Percentiles rank a stretch among this genome's conserved stretches.
Evolutionary conservation across 305 asterid species (phyloP).

Genomic region (Rubia occidens): DNA sequence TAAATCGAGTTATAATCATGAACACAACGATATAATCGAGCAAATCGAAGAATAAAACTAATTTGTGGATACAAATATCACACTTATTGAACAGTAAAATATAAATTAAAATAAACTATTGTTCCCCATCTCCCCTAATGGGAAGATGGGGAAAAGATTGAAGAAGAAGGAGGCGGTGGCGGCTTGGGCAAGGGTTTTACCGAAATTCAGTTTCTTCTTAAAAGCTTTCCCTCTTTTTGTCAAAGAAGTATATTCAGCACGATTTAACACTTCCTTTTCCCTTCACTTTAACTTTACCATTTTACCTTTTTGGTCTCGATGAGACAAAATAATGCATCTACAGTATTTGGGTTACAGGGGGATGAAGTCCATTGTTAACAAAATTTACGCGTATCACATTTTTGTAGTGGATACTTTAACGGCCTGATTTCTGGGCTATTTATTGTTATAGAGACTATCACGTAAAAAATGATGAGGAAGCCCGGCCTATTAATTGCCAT

Average conservation of each 20-base stretch:
- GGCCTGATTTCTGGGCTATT: neutral
- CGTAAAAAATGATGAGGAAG: neutral
- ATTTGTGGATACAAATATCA: too few species aligned
- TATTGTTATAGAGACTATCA: neutral
- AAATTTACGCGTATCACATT: neutral
- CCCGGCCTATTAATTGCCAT: neutral
- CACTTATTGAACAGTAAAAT: too few species aligned
- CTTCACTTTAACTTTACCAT: neutral
- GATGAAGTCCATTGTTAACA: neutral
- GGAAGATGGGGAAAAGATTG: too few species aligned
- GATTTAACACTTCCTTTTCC: neutral
- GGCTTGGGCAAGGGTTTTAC: too few species aligned
- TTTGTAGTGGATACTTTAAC: neutral
- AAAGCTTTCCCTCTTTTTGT: neutral
- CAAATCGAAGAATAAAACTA: too few species aligned
- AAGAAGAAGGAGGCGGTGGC: too few species aligned
- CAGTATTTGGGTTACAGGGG: neutral
- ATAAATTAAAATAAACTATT: too few species aligned
- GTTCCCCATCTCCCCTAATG: too few species aligned
- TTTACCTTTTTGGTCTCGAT: constrained; percentile 2
- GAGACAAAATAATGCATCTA: constrained; percentile 3
- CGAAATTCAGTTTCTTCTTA: neutral
- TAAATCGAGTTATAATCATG: too few species aligned
- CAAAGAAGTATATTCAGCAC: neutral
- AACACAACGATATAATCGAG: too few species aligned